phyloP scores from a whole-genome alignment of 495 filamentous ascomycete genomes.

The Mytilinidion resinicola region DNA sequence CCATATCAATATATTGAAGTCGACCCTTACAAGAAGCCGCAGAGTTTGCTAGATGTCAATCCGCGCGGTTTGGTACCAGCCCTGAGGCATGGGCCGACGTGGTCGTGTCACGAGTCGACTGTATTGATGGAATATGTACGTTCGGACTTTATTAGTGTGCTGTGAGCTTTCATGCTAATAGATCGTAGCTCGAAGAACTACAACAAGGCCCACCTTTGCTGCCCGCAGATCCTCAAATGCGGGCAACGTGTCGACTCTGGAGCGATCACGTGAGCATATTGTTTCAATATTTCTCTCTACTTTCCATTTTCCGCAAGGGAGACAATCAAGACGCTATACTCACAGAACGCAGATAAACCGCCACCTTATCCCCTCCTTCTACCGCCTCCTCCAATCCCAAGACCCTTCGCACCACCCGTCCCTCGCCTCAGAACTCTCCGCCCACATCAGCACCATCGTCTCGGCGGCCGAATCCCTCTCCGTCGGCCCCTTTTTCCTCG shows the following conservation, averaged over 20 bases:
- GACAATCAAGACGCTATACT: no score
- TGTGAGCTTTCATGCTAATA: neutral
- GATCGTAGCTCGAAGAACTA: constrained; percentile 68
- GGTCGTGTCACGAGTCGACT: constrained; percentile 81
- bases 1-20: constrained; percentile 89
- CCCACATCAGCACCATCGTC: constrained; percentile 66
- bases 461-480: constrained; percentile 53
- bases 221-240: constrained; percentile 59
- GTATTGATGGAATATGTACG: constrained; percentile 86
- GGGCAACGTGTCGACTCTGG: constrained; percentile 81
- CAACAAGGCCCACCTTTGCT: constrained; percentile 55
- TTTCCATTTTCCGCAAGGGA: no score
- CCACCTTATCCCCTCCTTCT: constrained; percentile 76
- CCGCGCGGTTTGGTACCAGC: constrained; percentile 84
- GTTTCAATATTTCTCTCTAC: no score
- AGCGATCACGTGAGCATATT: constrained; percentile 64
- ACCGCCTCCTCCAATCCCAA: constrained; percentile 66
- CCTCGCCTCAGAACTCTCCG: constrained; percentile 57
- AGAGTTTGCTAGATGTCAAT: constrained; percentile 72
- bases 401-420: constrained; percentile 57
- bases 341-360: constrained; percentile 60
- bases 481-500: constrained; percentile 77
- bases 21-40: constrained; percentile 79
- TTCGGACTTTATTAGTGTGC: neutral
- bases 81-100: constrained; percentile 67